phyloP scores from a whole-genome alignment of 805 yeast genomes.

The Zygoascus flipseniorum region DNA sequence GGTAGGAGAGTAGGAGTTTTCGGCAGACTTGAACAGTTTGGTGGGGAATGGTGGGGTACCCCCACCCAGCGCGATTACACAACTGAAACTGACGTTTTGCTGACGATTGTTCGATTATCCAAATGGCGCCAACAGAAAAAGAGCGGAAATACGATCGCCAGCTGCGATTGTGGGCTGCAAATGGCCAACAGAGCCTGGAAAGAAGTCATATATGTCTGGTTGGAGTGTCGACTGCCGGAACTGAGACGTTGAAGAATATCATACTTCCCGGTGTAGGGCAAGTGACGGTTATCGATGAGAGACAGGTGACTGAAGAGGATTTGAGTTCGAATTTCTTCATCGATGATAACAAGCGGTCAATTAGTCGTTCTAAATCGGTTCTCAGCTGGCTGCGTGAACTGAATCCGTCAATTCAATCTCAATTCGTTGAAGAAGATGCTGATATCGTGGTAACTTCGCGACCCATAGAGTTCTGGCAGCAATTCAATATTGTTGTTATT shows the following conservation, averaged over 20 bases:
- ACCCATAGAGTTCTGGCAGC: constrained; percentile 29
- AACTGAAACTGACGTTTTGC: too few relatives aligned
- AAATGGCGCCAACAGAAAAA: constrained; percentile 8
- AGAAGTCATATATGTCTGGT: constrained; percentile 53
- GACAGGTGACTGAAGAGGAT: constrained; percentile 35
- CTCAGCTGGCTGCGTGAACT: constrained; percentile 41
- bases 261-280: constrained; percentile 66
- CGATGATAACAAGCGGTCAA: constrained; percentile 36
- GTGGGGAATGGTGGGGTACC: too few relatives aligned
- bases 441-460: not conserved
- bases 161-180: constrained; percentile 72
- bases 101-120: not conserved
- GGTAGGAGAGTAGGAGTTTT: too few relatives aligned
- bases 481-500: constrained; percentile 43
- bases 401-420: constrained; percentile 50
- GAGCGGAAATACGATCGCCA: constrained; percentile 70
- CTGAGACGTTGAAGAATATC: constrained; percentile 67
- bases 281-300: constrained; percentile 49
- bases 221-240: constrained; percentile 45
- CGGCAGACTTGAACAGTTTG: too few relatives aligned
- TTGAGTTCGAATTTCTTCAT: constrained; percentile 58
- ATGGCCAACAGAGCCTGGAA: constrained; percentile 61
- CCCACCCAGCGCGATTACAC: too few relatives aligned
- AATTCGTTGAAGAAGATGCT: constrained; percentile 2
- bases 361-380: constrained; percentile 33